Evolutionary conservation across 2,329 filamentous ascomycete genomes (phyloP).

Genomic region (Diaporthe ilicicola): DNA sequence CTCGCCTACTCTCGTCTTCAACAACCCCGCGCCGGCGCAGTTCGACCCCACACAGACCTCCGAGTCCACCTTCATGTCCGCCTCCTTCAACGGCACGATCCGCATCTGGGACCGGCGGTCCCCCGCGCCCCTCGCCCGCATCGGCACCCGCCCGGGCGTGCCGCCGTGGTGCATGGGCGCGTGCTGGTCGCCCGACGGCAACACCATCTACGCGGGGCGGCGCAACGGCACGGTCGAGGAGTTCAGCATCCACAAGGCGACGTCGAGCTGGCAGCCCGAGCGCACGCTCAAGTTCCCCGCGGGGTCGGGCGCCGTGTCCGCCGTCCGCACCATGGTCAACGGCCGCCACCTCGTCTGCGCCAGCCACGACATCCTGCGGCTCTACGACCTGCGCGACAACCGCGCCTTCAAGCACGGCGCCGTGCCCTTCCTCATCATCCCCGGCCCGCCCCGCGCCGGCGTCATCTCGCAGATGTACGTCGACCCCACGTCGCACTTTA

Average conservation of each 20-base stretch:
- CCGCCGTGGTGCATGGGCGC: constrained; percentile 98
- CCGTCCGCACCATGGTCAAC: constrained; percentile 90
- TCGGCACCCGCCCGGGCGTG: constrained; percentile 75
- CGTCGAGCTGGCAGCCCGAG: constrained; percentile 68
- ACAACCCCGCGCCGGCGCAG: constrained; percentile 48
- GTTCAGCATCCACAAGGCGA: constrained; percentile 82
- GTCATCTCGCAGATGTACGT: constrained; percentile 88
- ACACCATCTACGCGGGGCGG: constrained; percentile 91
- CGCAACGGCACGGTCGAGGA: constrained; percentile 95
- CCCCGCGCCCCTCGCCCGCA: constrained; percentile 79
- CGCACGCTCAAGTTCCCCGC: constrained; percentile 87
- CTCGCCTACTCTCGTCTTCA: constrained; percentile 49
- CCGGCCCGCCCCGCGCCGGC: constrained; percentile 82
- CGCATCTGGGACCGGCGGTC: constrained; percentile 93
- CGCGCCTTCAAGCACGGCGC: constrained; percentile 75
- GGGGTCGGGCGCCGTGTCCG: constrained; percentile 89
- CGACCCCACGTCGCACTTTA: constrained; percentile 87
- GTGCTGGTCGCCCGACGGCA: constrained; percentile 95
- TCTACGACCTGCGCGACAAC: constrained; percentile 85
- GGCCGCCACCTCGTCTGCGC: constrained; percentile 85
- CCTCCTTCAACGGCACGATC: constrained; percentile 85
- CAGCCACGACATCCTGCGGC: constrained; percentile 89
- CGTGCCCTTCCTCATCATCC: constrained; percentile 95
- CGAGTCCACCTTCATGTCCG: constrained; percentile 85
- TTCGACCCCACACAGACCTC: constrained; percentile 68